phyloP scores from a whole-genome alignment of 495 filamentous ascomycete species.

The Darksidea phi region DNA sequence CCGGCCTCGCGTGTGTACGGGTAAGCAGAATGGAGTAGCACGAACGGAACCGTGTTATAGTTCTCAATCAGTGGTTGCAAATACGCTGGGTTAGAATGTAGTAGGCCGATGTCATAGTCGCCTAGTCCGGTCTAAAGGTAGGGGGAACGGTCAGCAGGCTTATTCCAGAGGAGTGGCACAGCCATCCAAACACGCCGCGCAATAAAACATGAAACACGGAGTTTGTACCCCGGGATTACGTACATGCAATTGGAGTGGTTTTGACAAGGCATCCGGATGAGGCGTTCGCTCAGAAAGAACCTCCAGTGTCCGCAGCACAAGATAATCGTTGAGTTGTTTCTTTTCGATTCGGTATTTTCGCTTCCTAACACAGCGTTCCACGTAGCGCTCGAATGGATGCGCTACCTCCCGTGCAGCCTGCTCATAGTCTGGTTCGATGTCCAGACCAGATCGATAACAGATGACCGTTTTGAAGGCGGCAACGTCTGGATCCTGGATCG shows the following conservation, averaged over 20 bases:
- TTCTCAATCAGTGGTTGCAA: slow-evolving; percentile 70
- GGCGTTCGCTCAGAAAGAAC: slow-evolving; percentile 48
- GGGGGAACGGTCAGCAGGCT: too few relatives aligned
- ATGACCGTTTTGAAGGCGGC: slow-evolving; percentile 84
- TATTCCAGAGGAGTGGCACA: too few relatives aligned
- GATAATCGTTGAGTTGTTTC: slow-evolving; percentile 61
- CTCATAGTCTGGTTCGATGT: slow-evolving; percentile 45
- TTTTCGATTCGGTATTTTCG: slow-evolving; percentile 58
- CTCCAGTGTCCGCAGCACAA: slow-evolving; percentile 54
- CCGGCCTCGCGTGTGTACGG: slow-evolving; percentile 81
- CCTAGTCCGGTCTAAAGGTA: slow-evolving; percentile 68
- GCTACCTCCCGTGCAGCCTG: slow-evolving; percentile 32
- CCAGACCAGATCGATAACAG: slow-evolving; percentile 79
- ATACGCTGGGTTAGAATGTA: slow-evolving; percentile 71
- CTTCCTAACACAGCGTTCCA: slow-evolving; percentile 31
- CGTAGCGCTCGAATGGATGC: slow-evolving; percentile 36
- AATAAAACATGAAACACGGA: too few relatives aligned
- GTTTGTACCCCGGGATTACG: too few relatives aligned
- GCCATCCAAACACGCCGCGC: too few relatives aligned
- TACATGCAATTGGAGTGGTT: slow-evolving; percentile 73
- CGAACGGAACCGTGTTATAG: slow-evolving; percentile 68
- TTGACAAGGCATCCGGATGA: slow-evolving; percentile 41
- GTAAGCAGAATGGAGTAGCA: slow-evolving; percentile 81
- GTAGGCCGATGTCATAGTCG: slow-evolving; percentile 74
- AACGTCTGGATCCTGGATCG: slow-evolving; percentile 64